Base-by-base conservation (phyloP, 75 land plant genomes). In the Cunninghamia lanceolata region DNA sequence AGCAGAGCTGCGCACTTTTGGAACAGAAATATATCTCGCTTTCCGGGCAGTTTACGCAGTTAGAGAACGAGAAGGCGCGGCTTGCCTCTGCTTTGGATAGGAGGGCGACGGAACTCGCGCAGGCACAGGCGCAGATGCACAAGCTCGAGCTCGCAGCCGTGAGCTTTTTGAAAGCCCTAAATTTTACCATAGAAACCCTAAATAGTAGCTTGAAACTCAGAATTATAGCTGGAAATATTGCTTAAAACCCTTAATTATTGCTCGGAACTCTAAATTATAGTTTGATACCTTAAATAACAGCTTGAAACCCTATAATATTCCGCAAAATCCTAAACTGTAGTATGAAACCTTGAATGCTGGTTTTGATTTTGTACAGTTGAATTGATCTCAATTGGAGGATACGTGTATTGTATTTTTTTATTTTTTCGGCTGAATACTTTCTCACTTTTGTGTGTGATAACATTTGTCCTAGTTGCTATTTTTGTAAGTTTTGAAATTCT, bases 21-120 rank as follows among this genome's bases (percentile, higher is more conserved):
- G 99, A 98, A 91, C 99, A 98, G 90, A 94, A 93, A 85, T 96
- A 91, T 85, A 40, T 93, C 1, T 86, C 93, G 0, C 94, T 98
- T 17, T 85, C 92, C 15, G 83, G 86, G 2, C 96, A 98, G 19
- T 92, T 90, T 87, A 56, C 90, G 19, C 80, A 89, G 16, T 76
- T 95, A 36, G 89, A 95, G 82, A 88, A 92, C 6, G 91, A 92
- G 86, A 92, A 91, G 85, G 83, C 89, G 4, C 93, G 91, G 53
- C 92, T 93, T 35, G 71, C 91, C 9, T 63, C 90, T 30, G 79
- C 92, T 11, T 63, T 92, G 63, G 95, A 96, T n/a, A 74, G 90
- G 59, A 86, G 89, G 15, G 71, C 90, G 40, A 46, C 92, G 5
- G 97, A 96, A 83, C 87, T 95, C 42, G 99, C 97, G 1, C 86